A percentile compares a stretch with the other conserved stretches of the same genome.
Evolutionary conservation across 2,329 filamentous ascomycete genomes (phyloP).

Genomic region (Trichophyton benhamiae): DNA sequence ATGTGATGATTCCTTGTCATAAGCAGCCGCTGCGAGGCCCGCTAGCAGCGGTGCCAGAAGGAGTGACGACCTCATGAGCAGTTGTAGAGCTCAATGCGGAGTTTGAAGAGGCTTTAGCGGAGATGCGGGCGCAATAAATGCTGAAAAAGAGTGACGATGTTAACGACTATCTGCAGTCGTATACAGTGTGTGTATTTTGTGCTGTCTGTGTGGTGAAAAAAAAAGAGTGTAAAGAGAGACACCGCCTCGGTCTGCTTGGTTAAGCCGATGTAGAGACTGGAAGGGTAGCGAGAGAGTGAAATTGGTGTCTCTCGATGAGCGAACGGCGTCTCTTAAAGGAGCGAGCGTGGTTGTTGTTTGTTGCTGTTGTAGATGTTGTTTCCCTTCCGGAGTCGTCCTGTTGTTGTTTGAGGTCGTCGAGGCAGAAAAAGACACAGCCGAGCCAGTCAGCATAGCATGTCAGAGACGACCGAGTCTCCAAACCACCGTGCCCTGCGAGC

Average conservation of each 20-base stretch:
- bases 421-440: slow-evolving; percentile 3
- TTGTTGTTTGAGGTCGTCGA: not conserved
- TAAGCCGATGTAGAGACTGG: no score
- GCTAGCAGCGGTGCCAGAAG: not conserved
- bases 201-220: no score
- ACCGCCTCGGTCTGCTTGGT: no score
- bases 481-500: not conserved
- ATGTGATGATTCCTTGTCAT: not conserved
- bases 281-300: no score
- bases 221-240: no score
- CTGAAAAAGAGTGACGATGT: not conserved
- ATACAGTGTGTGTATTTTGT: not conserved
- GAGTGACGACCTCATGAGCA: not conserved
- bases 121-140: not conserved
- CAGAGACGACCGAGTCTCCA: not conserved
- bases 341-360: no score
- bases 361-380: not conserved
- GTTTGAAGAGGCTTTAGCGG: not conserved
- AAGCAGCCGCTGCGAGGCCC: not conserved
- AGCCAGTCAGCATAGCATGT: not conserved
- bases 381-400: not conserved
- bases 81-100: not conserved
- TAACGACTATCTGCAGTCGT: not conserved
- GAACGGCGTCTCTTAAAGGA: no score
- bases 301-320: no score